Evolutionary conservation across 2,329 filamentous ascomycete genomes (phyloP).

Genomic region (Curvularia hawaiiensis): DNA sequence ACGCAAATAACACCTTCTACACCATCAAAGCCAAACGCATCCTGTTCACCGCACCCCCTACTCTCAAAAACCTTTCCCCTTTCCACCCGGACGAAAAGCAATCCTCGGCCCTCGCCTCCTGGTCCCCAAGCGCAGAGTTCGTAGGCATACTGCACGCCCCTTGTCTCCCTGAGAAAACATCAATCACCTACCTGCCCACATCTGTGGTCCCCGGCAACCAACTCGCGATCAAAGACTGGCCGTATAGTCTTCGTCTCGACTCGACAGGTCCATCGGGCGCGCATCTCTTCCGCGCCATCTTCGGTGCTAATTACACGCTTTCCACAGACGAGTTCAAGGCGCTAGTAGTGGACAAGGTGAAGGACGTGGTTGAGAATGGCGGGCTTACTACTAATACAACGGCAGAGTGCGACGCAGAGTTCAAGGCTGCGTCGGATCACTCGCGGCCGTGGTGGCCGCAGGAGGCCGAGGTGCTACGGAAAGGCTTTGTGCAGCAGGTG

Average conservation of each 20-base stretch:
- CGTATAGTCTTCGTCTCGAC: slow-evolving; percentile 24
- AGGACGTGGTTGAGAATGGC: slow-evolving; percentile 14
- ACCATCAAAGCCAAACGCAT: slow-evolving; percentile 27
- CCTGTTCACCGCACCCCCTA: slow-evolving; percentile 24
- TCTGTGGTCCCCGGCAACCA: slow-evolving; percentile 19
- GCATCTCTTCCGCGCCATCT: slow-evolving; percentile 22
- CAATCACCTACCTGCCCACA: slow-evolving; percentile 17
- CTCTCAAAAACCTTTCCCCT: slow-evolving; percentile 13
- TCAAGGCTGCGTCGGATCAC: slow-evolving; percentile 23
- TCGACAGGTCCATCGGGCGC: slow-evolving; percentile 24
- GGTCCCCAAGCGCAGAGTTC: slow-evolving; percentile 14
- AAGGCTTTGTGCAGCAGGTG: slow-evolving; percentile 28
- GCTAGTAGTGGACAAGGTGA: slow-evolving; percentile 7
- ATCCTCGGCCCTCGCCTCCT: slow-evolving; percentile 19
- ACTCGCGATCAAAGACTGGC: slow-evolving; percentile 23
- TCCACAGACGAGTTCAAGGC: slow-evolving; percentile 11
- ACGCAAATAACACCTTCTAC: slow-evolving; percentile 5
- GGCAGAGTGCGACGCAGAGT: slow-evolving; percentile 16
- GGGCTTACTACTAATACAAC: slow-evolving; percentile 1
- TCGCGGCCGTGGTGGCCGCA: slow-evolving; percentile 20
- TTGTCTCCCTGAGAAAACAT: slow-evolving; percentile 28
- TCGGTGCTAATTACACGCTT: slow-evolving; percentile 22
- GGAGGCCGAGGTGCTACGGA: slow-evolving; percentile 12
- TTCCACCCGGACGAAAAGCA: slow-evolving; percentile 21
- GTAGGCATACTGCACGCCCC: slow-evolving; percentile 24